Evolutionary conservation across 345 rosid species (phyloP), one percentile per base, ranked within the genome.

Genomic region (Populus euphratica): DNA sequence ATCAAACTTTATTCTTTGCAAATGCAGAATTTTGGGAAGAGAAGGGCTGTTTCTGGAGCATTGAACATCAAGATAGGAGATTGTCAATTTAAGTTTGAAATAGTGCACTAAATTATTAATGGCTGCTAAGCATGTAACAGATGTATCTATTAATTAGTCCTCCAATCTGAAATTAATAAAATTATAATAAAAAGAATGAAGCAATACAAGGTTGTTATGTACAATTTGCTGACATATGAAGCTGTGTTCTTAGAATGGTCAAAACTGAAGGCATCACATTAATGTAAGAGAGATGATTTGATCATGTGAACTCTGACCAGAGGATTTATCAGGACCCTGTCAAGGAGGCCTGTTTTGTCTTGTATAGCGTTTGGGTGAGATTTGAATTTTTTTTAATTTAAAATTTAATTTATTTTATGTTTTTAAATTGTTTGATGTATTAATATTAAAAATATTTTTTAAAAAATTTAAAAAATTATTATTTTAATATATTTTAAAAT

Each of bases 261-360:
- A 70, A 29, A 66, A 72, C 6, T 35, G 29, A 50, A 72, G 81
- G 43, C 54, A 78, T 31, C 11, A 64, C 35, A 61, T 12, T 31
- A 41, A 11, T 65, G 23, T 25, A 21, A 7, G 8, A 61, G 11
- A 31, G 70, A 11, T 54, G 31, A 13, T 20, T 49, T n/a, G 69
- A 27, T 68, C 75, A 47, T 50, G 67, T 70, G 72, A 50, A 61
- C 74, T 41, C 47, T 67, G 59, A 62, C 54, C 41, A 11, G 17
- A 5, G 5, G 52, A 21, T 21, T 0, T 31, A 56, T 44, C 49
- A 9, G 33, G 12, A 62, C 47, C 61, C 41, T 31, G 10, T 29
- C 33, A 31, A 33, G 41, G 20, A 29, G 2, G 23, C n/a, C 5
- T 33, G 5, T 33, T 33, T 33, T 33, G 35, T 33, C 5, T 33